phyloP scores from a whole-genome alignment of 2,329 filamentous ascomycete genomes.

The Amauroascus verrucosus region DNA sequence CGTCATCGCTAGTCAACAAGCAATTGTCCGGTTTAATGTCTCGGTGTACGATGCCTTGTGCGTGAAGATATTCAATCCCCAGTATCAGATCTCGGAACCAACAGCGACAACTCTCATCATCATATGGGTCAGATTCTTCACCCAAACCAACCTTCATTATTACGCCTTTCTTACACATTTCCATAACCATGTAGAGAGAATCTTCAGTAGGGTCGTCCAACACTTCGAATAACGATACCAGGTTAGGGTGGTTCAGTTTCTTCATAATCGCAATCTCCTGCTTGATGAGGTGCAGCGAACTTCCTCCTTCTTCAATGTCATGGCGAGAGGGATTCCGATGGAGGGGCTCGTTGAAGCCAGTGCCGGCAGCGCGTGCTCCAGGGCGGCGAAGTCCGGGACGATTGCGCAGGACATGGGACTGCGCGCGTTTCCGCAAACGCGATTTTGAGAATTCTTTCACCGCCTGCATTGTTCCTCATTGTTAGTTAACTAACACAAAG shows the following conservation, averaged over 20 bases:
- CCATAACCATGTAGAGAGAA: conserved; percentile 94
- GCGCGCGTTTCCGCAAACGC: conserved; percentile 74
- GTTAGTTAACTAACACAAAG: neutral
- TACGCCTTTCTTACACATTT: conserved; percentile 97
- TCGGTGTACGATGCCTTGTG: conserved; percentile 86
- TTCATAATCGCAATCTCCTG: conserved; percentile 99
- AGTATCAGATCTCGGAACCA: conserved; percentile 95
- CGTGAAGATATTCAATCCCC: conserved; percentile 91
- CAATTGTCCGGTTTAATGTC: conserved; percentile 98
- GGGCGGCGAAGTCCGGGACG: conserved; percentile 46
- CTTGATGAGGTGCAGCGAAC: conserved; percentile 75
- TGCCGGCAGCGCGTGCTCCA: conserved; percentile 42
- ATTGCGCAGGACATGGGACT: conserved; percentile 72
- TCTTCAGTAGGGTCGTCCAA: conserved; percentile 92
- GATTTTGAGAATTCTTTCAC: conserved; percentile 97
- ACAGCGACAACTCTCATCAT: conserved; percentile 67
- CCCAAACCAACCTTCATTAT: conserved; percentile 93
- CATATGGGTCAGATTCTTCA: conserved; percentile 70
- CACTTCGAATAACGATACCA: conserved; percentile 90
- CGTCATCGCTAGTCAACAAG: conserved; percentile 75
- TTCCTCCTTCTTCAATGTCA: conserved; percentile 48
- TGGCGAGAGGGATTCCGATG: conserved; percentile 49
- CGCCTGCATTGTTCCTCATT: conserved; percentile 47
- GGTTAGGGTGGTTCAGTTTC: conserved; percentile 86
- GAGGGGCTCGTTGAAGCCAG: conserved; percentile 53